Base-by-base conservation (phyloP, 441 rosid species). In the Sinapis alba region DNA sequence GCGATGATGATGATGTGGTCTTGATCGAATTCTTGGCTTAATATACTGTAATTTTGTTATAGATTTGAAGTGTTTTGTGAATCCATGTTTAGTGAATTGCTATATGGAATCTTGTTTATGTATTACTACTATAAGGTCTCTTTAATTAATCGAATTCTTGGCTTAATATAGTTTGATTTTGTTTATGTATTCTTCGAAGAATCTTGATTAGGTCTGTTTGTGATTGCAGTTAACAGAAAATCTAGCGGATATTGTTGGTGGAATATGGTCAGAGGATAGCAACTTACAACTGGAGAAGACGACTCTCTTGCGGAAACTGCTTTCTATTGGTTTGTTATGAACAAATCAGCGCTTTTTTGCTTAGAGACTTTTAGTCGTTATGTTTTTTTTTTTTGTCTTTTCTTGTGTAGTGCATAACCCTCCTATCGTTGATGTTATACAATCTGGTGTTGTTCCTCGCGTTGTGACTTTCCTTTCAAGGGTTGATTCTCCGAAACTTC, bases 401-500 rank as follows among this genome's bases (percentile, higher is more conserved):
- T 24, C 1, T 10, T 54, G 58, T 71, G 64, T 80, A 85, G 88
- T 82, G 43, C 85, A 84, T 10, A 76, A 78, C 41, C 88, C 86
- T 62, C 86, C 88, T 1, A 85, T 85, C 64, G 74, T 82, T 41
- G 88, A 78, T 73, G 85, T 83, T 62, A 75, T 85, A 56, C 81
- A 82, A 59, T 78, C 89, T 56, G 89, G 87, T 71, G 85, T 83
- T 69, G 87, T 86, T 66, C 89, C 89, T 66, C 84, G 86, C 16
- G 71, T 86, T 62, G 83, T 86, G 26, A 78, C 75, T 72, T 80
- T 83, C 65, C 89, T 86, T 62, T 75, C 82, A 0, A 76, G 87
- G 41, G 89, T 77, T 62, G 87, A 86, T 21, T 80, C 76, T 65
- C 83, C 89, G 2, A 84, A 80, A 77, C 87, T 86, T 65, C 87